A percentile compares a stretch with the other conserved stretches of the same genome.
Evolutionary conservation across 352 stramenopile genomes (phyloP).

Genomic region (Phytopythium kandeliae): DNA sequence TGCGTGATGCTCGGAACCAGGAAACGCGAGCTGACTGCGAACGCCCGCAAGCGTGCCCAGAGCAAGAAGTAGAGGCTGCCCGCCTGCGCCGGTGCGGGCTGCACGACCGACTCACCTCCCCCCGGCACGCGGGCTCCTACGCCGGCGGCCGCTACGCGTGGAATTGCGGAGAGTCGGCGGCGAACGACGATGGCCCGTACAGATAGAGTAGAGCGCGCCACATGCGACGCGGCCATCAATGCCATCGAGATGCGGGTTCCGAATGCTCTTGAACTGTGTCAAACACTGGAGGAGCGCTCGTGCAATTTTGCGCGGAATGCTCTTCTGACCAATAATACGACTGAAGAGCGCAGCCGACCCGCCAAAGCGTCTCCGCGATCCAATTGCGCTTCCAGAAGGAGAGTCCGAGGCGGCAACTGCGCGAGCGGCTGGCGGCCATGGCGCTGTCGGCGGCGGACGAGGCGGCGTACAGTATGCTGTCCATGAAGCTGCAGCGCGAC

Average conservation of each 20-base stretch:
- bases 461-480: slow-evolving; percentile 43
- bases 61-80: slow-evolving; percentile 59
- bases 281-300: too few relatives aligned
- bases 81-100: too few relatives aligned
- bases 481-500: slow-evolving; percentile 81
- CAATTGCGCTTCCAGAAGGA: neutral
- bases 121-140: too few relatives aligned
- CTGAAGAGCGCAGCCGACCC: neutral
- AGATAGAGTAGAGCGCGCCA: slow-evolving; percentile 5
- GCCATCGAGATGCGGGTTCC: too few relatives aligned
- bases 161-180: too few relatives aligned
- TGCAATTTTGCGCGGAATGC: neutral
- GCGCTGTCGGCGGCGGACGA: slow-evolving; percentile 45
- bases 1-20: slow-evolving; percentile 7
- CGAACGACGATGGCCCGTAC: neutral
- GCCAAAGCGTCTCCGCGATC: neutral
- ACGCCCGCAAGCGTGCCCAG: slow-evolving; percentile 44
- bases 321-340: neutral
- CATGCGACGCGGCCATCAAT: too few relatives aligned
- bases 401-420: too few relatives aligned
- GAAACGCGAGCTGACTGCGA: slow-evolving; percentile 65
- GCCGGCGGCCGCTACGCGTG: neutral
- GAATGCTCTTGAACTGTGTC: neutral
- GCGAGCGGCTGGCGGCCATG: slow-evolving; percentile 11
- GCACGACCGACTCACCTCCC: too few relatives aligned